Percentiles rank a stretch among this genome's conserved stretches.
These are phyloP conservation scores for Candida sonorensis DNA, from an alignment of 805 yeast species.

Conservation along the genomic window DNA sequence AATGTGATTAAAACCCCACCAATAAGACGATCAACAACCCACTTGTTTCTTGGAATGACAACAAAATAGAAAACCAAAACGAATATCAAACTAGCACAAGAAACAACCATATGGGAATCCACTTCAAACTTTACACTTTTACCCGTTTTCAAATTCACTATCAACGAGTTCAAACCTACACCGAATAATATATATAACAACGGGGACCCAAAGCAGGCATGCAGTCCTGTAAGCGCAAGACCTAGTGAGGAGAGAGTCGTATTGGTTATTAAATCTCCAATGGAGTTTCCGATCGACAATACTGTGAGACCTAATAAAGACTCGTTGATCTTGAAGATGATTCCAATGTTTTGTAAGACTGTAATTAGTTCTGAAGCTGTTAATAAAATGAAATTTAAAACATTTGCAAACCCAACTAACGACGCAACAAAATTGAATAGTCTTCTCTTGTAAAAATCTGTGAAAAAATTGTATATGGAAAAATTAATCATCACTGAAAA, in stretches of 20 bases:
- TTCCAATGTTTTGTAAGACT: constrained; percentile 37
- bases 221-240: constrained; percentile 37
- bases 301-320: constrained; percentile 42
- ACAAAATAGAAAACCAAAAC: constrained; percentile 33
- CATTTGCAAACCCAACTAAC: constrained; percentile 23
- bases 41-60: constrained; percentile 37
- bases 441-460: constrained; percentile 3
- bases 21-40: constrained; percentile 37
- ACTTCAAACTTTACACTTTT: constrained; percentile 29
- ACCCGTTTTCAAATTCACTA: constrained; percentile 17
- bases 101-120: constrained; percentile 30
- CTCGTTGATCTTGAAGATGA: constrained; percentile 37
- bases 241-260: constrained; percentile 33
- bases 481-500: constrained; percentile 2
- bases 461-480: no score
- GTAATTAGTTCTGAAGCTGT: constrained; percentile 24
- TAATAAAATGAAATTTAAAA: constrained; percentile 23
- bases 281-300: constrained; percentile 43
- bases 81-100: constrained; percentile 33
- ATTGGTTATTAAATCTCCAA: constrained; percentile 48
- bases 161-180: constrained; percentile 39
- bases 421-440: constrained; percentile 18
- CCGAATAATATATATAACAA: constrained; percentile 42
- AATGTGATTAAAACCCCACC: constrained; percentile 28
- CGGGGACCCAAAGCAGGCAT: constrained; percentile 51